Conservation (phyloP, 2,329 filamentous ascomycete genomes). For the Colletotrichum cereale region DNA sequence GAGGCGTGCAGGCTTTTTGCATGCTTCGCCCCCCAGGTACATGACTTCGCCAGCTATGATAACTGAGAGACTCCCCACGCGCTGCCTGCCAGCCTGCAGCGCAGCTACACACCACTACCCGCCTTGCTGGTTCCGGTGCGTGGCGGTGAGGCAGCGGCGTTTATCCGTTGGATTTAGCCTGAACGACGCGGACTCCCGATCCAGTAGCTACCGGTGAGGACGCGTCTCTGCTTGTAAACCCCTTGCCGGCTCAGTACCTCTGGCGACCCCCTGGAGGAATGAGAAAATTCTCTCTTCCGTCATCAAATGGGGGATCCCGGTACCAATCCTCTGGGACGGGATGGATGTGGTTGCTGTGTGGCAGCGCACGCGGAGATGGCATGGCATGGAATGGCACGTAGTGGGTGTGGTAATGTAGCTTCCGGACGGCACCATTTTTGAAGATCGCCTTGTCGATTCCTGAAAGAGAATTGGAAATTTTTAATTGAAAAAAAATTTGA, state of each 20-base stretch:
- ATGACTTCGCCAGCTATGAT: not conserved
- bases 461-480: not conserved
- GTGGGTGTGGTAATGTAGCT: not conserved
- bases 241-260: not conserved
- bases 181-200: constrained; percentile 17
- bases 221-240: constrained; percentile 1
- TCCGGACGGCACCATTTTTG: not conserved
- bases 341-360: not conserved
- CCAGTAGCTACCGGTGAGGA: constrained; percentile 22
- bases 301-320: not conserved
- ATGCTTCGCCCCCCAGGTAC: not conserved
- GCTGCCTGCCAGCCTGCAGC: not conserved
- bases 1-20: not conserved
- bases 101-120: not conserved
- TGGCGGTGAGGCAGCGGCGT: constrained; percentile 18
- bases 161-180: constrained; percentile 35
- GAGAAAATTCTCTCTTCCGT: not conserved
- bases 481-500: accelerated
- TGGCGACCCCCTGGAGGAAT: not conserved
- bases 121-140: not conserved
- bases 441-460: too few species aligned
- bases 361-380: not conserved
- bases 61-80: constrained; percentile 2
- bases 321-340: not conserved
- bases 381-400: not conserved